phyloP scores from a whole-genome alignment of 257 asterid genomes.

The Oldenlandia corymbosa region DNA sequence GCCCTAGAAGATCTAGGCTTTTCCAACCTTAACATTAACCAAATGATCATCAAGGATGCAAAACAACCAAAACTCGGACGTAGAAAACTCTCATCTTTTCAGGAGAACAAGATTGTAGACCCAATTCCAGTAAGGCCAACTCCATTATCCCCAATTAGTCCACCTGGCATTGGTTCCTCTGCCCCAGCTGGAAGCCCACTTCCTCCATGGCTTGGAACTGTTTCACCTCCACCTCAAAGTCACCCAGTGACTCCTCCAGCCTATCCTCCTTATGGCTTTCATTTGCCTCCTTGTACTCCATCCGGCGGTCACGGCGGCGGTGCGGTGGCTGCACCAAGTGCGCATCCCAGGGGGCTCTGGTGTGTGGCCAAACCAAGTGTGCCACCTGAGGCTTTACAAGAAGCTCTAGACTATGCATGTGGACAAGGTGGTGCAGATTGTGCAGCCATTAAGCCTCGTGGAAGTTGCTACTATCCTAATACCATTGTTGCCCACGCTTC shows the following conservation, averaged over 20 bases:
- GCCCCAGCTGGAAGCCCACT: constrained; percentile 47
- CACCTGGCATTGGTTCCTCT: constrained; percentile 27
- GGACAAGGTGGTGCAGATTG: constrained; percentile 88
- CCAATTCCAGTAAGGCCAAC: constrained; percentile 51
- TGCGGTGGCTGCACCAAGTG: constrained; percentile 33
- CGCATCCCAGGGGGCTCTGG: constrained; percentile 47
- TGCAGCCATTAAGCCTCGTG: constrained; percentile 56
- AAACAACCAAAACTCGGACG: constrained; percentile 28
- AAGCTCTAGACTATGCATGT: constrained; percentile 79
- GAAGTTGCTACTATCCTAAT: constrained; percentile 66
- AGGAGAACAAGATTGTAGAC: constrained; percentile 18
- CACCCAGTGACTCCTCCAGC: constrained; percentile 41
- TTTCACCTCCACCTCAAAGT: constrained; percentile 44
- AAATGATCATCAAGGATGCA: constrained; percentile 13
- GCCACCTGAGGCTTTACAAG: constrained; percentile 73
- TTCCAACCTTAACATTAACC: constrained; percentile 22
- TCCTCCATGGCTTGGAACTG: constrained; percentile 63
- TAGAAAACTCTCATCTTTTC: constrained; percentile 48
- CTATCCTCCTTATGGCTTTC: constrained; percentile 52
- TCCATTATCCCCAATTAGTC: constrained; percentile 36
- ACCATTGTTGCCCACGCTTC: constrained; percentile 81
- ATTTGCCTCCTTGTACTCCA: constrained; percentile 72
- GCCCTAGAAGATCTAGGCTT: constrained; percentile 37
- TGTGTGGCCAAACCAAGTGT: constrained; percentile 97
- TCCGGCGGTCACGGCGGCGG: constrained; percentile 25